phyloP scores from a whole-genome alignment of 2,329 filamentous ascomycete genomes.

The Trichophyton mentagrophytes region DNA sequence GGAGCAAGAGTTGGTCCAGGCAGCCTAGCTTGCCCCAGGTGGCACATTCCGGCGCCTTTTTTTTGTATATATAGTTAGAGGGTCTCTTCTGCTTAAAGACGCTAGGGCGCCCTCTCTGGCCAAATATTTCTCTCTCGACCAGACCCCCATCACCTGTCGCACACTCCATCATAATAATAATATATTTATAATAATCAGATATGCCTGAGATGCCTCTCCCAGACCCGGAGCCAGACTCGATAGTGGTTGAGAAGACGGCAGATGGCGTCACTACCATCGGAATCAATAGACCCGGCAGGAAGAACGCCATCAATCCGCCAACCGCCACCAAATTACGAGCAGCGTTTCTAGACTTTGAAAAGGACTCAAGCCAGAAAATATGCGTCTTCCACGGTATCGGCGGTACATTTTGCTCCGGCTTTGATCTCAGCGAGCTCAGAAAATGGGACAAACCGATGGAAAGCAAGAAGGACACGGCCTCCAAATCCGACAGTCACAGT shows the following conservation, averaged over 20 bases:
- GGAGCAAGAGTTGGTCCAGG: too few relatives aligned
- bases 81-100: neutral
- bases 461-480: neutral
- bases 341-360: conserved; percentile 40
- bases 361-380: conserved; percentile 39
- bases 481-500: neutral
- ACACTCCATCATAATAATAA: neutral
- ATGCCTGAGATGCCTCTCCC: neutral
- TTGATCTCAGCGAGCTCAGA: conserved; percentile 39
- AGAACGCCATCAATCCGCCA: conserved; percentile 41
- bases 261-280: conserved; percentile 43
- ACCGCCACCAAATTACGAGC: conserved; percentile 38
- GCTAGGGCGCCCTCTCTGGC: neutral
- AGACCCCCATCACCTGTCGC: neutral
- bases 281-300: conserved; percentile 39
- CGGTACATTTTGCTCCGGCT: conserved; percentile 42
- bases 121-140: neutral
- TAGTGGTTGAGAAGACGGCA: conserved; percentile 12
- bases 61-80: neutral
- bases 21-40: neutral
- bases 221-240: conserved; percentile 5
- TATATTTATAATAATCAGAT: neutral
- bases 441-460: conserved; percentile 11
- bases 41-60: neutral
- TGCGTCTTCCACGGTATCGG: conserved; percentile 39